Conservation (phyloP, 129 eudicot species). For the Escallonia rubra region DNA sequence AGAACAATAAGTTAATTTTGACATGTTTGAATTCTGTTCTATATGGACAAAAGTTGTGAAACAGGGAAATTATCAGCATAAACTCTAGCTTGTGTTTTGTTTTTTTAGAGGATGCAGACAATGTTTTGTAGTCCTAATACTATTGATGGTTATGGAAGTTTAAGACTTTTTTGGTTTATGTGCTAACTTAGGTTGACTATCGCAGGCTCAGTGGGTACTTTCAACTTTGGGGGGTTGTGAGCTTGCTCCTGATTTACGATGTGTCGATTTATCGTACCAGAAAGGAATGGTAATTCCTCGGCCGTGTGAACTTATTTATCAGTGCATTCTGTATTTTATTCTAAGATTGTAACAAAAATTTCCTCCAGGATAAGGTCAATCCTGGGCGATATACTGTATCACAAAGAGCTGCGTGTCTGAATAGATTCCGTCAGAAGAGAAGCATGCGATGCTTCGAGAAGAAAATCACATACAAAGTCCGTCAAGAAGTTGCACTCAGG, state of each 20-base stretch:
- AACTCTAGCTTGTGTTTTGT: too few relatives aligned
- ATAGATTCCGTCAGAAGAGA: constrained; percentile 63
- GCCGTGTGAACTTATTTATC: too few relatives aligned
- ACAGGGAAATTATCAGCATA: too few relatives aligned
- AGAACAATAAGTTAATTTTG: too few relatives aligned
- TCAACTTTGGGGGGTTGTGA: constrained; percentile 61
- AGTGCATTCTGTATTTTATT: neutral
- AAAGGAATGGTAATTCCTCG: constrained; percentile 37
- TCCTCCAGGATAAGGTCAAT: constrained; percentile 29
- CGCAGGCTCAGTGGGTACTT: constrained; percentile 59
- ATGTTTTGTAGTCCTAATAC: too few relatives aligned
- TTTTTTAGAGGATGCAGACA: too few relatives aligned
- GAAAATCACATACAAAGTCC: constrained; percentile 72
- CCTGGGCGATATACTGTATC: constrained; percentile 46
- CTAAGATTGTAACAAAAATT: neutral
- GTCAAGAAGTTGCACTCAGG: constrained; percentile 76
- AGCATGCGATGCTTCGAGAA: constrained; percentile 68
- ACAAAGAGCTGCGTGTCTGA: constrained; percentile 60
- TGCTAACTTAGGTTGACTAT: constrained; percentile 4
- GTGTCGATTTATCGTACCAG: constrained; percentile 35
- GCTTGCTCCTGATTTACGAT: constrained; percentile 31
- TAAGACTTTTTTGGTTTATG: too few relatives aligned
- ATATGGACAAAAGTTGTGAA: too few relatives aligned
- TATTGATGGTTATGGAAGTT: too few relatives aligned
- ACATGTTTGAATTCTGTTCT: too few relatives aligned